These are phyloP conservation scores for Ophiostoma sp. DNA, from an alignment of 2,329 filamentous ascomycete species.

Conservation along the genomic window DNA sequence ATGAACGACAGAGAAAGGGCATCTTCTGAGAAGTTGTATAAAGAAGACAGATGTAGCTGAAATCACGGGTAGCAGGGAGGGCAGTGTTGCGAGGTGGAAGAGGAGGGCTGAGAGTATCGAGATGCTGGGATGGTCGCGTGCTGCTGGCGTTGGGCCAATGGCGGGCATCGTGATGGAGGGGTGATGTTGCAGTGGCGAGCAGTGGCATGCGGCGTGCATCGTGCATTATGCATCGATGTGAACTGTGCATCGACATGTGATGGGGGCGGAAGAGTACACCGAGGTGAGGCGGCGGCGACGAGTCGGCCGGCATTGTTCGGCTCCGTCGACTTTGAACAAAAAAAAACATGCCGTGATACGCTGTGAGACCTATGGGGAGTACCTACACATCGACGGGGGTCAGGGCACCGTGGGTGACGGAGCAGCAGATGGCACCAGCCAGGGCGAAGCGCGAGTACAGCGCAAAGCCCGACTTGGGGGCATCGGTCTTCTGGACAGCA, in stretches of 20 bases:
- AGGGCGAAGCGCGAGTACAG: constrained; percentile 97
- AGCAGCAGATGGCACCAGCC: constrained; percentile 96
- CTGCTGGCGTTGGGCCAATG: background rate
- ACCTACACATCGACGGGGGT: constrained; percentile 99
- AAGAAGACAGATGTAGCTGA: background rate
- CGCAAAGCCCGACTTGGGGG: constrained; percentile 44
- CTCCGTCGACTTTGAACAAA: background rate
- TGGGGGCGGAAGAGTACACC: background rate
- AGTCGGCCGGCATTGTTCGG: background rate
- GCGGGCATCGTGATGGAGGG: background rate
- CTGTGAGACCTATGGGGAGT: background rate
- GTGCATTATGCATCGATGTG: background rate
- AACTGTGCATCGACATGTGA: background rate
- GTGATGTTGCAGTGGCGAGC: background rate
- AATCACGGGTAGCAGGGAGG: background rate
- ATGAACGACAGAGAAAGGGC: background rate
- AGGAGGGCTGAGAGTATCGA: background rate
- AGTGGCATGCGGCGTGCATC: background rate
- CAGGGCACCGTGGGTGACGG: constrained; percentile 91
- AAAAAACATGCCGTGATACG: background rate
- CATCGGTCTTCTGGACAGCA: constrained; percentile 43
- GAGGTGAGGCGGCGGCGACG: too few species aligned
- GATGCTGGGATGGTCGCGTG: background rate
- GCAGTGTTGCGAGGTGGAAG: background rate
- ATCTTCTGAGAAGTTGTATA: background rate